Conservation (phyloP, 129 eudicot genomes). For the Ambrosia artemisiifolia region DNA sequence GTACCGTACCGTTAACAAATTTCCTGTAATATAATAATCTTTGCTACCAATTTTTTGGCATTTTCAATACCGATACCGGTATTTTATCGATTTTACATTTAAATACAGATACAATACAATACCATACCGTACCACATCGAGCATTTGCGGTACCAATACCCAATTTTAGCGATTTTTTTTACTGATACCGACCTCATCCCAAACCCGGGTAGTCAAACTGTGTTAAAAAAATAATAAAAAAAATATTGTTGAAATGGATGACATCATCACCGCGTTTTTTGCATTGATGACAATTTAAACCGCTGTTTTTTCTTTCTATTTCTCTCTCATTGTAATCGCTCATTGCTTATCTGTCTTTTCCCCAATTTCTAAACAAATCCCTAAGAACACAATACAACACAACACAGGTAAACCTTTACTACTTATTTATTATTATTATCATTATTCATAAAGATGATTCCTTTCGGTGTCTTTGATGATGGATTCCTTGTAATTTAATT, state of each 20-base stretch:
- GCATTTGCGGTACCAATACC: too few species aligned
- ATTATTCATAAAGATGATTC: not conserved
- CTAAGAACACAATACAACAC: slow-evolving; percentile 29
- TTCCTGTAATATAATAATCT: too few species aligned
- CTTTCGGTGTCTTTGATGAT: slow-evolving; percentile 4
- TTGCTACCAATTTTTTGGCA: too few species aligned
- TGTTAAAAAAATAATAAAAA: too few species aligned
- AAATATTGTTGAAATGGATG: not conserved
- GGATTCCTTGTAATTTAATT: slow-evolving; percentile 17
- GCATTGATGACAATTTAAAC: slow-evolving; percentile 17
- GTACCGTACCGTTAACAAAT: too few species aligned
- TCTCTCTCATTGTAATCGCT: slow-evolving; percentile 22
- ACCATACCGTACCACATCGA: too few species aligned
- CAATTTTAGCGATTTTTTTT: too few species aligned
- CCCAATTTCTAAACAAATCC: slow-evolving; percentile 27
- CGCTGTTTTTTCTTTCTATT: slow-evolving; percentile 13
- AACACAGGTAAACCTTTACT: slow-evolving; percentile 43
- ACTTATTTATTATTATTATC: not conserved
- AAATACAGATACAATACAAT: too few species aligned
- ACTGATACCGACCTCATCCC: too few species aligned
- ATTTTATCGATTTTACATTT: too few species aligned
- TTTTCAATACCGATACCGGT: too few species aligned
- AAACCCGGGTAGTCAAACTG: too few species aligned
- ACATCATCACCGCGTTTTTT: slow-evolving; percentile 13
- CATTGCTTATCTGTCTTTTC: slow-evolving; percentile 36